Conservation (phyloP, 306 rosid genomes). For the Styphnolobium japonicum region DNA sequence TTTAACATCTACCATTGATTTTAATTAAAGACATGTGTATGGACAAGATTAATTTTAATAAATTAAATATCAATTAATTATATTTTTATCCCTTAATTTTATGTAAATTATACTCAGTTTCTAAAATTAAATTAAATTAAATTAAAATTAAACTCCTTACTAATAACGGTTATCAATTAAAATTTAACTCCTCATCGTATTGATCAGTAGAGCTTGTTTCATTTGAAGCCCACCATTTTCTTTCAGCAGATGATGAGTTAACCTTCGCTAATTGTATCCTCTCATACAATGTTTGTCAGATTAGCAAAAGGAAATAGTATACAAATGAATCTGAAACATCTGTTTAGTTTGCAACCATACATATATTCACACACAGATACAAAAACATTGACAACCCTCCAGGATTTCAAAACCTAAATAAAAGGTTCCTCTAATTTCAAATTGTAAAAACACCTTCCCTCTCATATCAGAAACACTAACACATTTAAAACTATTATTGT, state of each 20-base stretch:
- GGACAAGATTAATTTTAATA: too few relatives aligned
- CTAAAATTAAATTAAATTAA: too few relatives aligned
- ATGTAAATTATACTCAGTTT: too few relatives aligned
- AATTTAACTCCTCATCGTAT: too few relatives aligned
- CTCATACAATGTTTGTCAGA: slow-evolving; percentile 87
- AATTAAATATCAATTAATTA: too few relatives aligned
- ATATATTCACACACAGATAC: not conserved
- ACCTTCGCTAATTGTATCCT: slow-evolving; percentile 88
- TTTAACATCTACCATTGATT: too few relatives aligned
- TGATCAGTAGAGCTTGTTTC: slow-evolving; percentile 64
- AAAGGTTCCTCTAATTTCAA: not conserved
- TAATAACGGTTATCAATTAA: too few relatives aligned
- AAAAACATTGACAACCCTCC: not conserved
- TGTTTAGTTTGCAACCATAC: not conserved
- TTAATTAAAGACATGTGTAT: too few relatives aligned
- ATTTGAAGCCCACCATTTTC: slow-evolving; percentile 86
- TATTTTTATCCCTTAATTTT: too few relatives aligned
- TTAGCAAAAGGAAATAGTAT: slow-evolving; percentile 17
- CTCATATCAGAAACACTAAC: not conserved
- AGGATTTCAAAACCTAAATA: not conserved
- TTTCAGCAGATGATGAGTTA: slow-evolving; percentile 86
- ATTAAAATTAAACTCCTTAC: too few relatives aligned
- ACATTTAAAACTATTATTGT: not conserved
- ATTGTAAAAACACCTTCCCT: not conserved
- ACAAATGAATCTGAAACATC: not conserved